These are phyloP conservation scores for Boletus tylopilopsis DNA, from an alignment of 768 basidiomycete genomes.

Conservation along the genomic window DNA sequence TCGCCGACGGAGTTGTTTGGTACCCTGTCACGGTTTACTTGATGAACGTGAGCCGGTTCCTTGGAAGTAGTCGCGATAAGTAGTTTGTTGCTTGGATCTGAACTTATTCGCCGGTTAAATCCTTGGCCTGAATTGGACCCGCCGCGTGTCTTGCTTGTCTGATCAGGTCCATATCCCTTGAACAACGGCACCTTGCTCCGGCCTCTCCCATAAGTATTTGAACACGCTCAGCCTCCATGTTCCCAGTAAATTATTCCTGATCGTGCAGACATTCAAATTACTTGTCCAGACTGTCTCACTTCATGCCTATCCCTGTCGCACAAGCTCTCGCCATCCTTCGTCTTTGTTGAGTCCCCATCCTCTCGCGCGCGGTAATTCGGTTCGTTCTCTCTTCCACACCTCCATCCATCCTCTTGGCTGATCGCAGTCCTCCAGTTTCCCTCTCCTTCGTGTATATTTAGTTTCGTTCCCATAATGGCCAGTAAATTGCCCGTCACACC, in stretches of 20 bases:
- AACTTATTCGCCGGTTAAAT: constrained; percentile 17
- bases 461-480: constrained; percentile 34
- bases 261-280: constrained; percentile 8
- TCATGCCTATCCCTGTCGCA: constrained; percentile 29
- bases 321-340: background rate
- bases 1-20: constrained; percentile 20
- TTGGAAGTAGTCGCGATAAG: constrained; percentile 7
- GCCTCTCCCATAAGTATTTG: constrained; percentile 31
- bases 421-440: constrained; percentile 16
- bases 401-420: background rate
- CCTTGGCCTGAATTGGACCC: constrained; percentile 21
- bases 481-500: constrained; percentile 28
- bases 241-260: constrained; percentile 30
- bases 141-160: constrained; percentile 27
- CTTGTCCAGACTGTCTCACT: constrained; percentile 2
- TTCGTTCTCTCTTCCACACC: constrained; percentile 3
- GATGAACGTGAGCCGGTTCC: constrained; percentile 19
- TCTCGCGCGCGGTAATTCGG: constrained; percentile 5
- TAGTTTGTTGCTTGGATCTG: constrained; percentile 9
- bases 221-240: constrained; percentile 26
- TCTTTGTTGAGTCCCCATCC: constrained; percentile 7
- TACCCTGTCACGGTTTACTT: too few species aligned
- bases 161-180: constrained; percentile 26
- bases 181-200: constrained; percentile 19
- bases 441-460: constrained; percentile 34